Evolutionary conservation across 805 yeast genomes (phyloP).

Genomic region (Pichia eremophila): DNA sequence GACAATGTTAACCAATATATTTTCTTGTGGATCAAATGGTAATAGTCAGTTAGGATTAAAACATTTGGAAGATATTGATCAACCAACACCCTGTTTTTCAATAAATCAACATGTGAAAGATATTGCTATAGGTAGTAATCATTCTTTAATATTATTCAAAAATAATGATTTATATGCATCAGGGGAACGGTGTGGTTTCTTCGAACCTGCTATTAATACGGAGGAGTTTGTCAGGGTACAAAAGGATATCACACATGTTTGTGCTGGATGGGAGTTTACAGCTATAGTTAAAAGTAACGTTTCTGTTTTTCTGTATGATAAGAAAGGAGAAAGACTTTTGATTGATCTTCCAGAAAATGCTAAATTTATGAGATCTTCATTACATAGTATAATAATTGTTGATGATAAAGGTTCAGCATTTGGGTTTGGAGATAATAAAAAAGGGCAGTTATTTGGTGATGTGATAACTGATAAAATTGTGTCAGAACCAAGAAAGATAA

Average conservation of each 20-base stretch:
- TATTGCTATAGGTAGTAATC: slow-evolving; percentile 81
- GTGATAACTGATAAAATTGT: slow-evolving; percentile 10
- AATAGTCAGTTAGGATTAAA: slow-evolving; percentile 60
- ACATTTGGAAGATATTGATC: slow-evolving; percentile 39
- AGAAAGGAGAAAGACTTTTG: not conserved
- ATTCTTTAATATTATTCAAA: slow-evolving; percentile 50
- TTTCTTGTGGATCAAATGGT: slow-evolving; percentile 82
- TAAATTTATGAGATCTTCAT: slow-evolving; percentile 24
- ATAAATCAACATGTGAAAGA: slow-evolving; percentile 9
- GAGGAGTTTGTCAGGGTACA: not conserved
- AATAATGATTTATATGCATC: slow-evolving; percentile 45
- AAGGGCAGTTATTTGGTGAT: slow-evolving; percentile 40
- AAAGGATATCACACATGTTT: slow-evolving; percentile 28
- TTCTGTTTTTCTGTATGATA: slow-evolving; percentile 46
- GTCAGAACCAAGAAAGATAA: slow-evolving; percentile 16
- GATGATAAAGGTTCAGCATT: slow-evolving; percentile 34
- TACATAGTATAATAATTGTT: slow-evolving; percentile 36
- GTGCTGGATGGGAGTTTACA: slow-evolving; percentile 79
- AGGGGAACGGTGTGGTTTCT: not conserved
- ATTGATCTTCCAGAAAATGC: not conserved
- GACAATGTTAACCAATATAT: slow-evolving; percentile 21
- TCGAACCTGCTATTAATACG: not conserved
- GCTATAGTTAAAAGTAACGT: slow-evolving; percentile 35
- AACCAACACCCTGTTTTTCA: slow-evolving; percentile 13
- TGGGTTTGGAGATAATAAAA: slow-evolving; percentile 65